Conservation (phyloP, 2,329 filamentous ascomycete species). For the Aspergillus felis region DNA sequence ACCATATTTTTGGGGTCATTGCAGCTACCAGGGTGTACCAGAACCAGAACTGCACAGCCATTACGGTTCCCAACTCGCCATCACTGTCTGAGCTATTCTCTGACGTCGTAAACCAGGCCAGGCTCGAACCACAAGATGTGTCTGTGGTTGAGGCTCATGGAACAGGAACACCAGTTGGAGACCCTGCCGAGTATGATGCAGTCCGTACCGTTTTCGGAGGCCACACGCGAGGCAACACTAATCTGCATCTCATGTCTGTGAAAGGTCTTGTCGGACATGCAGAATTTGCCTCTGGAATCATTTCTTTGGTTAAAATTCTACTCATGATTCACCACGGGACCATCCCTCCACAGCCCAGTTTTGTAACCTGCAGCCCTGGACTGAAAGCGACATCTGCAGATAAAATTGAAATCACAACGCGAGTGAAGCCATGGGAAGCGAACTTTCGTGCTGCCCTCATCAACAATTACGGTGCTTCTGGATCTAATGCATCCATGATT, state of each 20-base stretch:
- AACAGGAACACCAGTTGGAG: constrained; percentile 28
- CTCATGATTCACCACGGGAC: constrained; percentile 22
- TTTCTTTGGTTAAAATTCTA: constrained; percentile 25
- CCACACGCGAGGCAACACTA: neutral
- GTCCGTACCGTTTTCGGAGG: constrained; percentile 18
- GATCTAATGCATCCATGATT: constrained; percentile 10
- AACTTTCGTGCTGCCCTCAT: constrained; percentile 24
- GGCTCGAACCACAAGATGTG: constrained; percentile 20
- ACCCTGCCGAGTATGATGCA: constrained; percentile 26
- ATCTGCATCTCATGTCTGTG: constrained; percentile 25
- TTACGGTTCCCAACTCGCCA: constrained; percentile 14
- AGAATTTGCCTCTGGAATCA: constrained; percentile 30
- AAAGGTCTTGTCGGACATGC: constrained; percentile 34
- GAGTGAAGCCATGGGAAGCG: constrained; percentile 10
- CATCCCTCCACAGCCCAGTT: constrained; percentile 25
- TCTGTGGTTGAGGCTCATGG: constrained; percentile 33
- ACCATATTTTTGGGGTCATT: constrained; percentile 43
- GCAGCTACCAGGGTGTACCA: constrained; percentile 26
- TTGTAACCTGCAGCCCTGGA: constrained; percentile 16
- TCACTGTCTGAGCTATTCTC: constrained; percentile 29
- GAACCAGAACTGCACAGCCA: constrained; percentile 22
- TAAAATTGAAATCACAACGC: constrained; percentile 10
- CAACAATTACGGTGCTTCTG: constrained; percentile 11
- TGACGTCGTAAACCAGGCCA: constrained; percentile 18
- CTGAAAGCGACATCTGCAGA: constrained; percentile 9